phyloP scores from a whole-genome alignment of 2,329 filamentous ascomycete genomes.

The Celoporthe dispersa region DNA sequence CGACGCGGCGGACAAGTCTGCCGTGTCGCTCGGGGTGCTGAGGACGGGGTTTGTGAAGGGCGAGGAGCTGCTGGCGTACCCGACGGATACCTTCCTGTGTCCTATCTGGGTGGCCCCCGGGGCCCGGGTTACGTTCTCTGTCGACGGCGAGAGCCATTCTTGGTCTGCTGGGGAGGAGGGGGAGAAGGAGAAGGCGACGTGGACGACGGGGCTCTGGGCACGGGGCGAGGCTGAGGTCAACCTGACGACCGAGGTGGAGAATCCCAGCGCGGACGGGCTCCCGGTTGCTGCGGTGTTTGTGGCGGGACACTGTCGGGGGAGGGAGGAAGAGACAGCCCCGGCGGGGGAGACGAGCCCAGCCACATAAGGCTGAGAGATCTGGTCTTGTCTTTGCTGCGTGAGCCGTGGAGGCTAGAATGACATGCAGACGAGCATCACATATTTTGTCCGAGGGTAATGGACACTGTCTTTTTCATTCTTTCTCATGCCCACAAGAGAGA shows the following conservation, averaged over 20 bases:
- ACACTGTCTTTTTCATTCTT: background rate
- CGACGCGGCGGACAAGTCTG: conserved; percentile 22
- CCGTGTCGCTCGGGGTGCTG: conserved; percentile 25
- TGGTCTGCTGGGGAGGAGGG: conserved; percentile 9
- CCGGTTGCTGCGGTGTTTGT: conserved; percentile 28
- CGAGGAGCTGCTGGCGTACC: conserved; percentile 19
- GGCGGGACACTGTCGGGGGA: conserved; percentile 24
- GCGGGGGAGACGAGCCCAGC: background rate
- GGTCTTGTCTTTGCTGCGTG: background rate
- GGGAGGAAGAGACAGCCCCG: too few species aligned
- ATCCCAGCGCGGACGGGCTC: conserved; percentile 11
- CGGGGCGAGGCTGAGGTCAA: conserved; percentile 18
- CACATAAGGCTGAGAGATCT: background rate
- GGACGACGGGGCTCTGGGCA: conserved; percentile 30
- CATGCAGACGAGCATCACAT: background rate
- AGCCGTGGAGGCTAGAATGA: background rate
- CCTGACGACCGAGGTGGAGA: conserved; percentile 21
- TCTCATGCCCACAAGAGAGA: too few species aligned
- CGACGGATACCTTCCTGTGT: conserved; percentile 30
- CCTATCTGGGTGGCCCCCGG: conserved; percentile 22
- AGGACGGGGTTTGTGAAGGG: conserved; percentile 13
- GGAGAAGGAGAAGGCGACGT: conserved; percentile 18
- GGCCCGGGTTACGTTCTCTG: conserved; percentile 10
- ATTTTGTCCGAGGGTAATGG: background rate
- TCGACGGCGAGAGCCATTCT: conserved; percentile 9